Conservation (phyloP, 2,329 filamentous ascomycete species). For the Colletotrichum cuscutae region DNA sequence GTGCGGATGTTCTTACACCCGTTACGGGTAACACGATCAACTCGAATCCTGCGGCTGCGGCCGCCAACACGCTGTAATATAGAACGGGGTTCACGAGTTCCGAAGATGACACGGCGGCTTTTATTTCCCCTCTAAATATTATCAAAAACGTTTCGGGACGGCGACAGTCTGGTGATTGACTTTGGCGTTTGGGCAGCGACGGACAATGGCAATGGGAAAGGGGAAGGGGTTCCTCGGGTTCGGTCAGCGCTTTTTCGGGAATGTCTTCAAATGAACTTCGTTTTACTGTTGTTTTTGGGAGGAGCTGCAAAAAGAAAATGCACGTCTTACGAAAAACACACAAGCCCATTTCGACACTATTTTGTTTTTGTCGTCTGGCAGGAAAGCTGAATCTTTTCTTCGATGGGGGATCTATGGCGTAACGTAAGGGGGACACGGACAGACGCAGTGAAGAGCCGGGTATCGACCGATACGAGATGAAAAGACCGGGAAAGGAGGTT, state of each 20-base stretch:
- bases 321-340: background rate
- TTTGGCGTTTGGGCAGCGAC: constrained; percentile 32
- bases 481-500: constrained; percentile 5
- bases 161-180: constrained; percentile 5
- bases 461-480: background rate
- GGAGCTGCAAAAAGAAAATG: constrained; percentile 7
- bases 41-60: constrained; percentile 17
- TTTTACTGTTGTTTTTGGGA: background rate
- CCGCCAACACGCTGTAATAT: constrained; percentile 46
- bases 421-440: constrained; percentile 8
- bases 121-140: constrained; percentile 18
- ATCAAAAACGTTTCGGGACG: constrained; percentile 1
- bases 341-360: background rate
- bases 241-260: constrained; percentile 11
- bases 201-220: constrained; percentile 15
- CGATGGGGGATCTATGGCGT: constrained; percentile 6
- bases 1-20: constrained; percentile 35
- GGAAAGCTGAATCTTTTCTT: constrained; percentile 10
- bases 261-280: background rate
- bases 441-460: constrained; percentile 1
- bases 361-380: background rate
- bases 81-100: background rate
- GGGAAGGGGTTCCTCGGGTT: constrained; percentile 9
- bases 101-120: background rate
- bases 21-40: constrained; percentile 16